phyloP scores from a whole-genome alignment of 108 stramenopile species.

The Skeletonema costatum region DNA sequence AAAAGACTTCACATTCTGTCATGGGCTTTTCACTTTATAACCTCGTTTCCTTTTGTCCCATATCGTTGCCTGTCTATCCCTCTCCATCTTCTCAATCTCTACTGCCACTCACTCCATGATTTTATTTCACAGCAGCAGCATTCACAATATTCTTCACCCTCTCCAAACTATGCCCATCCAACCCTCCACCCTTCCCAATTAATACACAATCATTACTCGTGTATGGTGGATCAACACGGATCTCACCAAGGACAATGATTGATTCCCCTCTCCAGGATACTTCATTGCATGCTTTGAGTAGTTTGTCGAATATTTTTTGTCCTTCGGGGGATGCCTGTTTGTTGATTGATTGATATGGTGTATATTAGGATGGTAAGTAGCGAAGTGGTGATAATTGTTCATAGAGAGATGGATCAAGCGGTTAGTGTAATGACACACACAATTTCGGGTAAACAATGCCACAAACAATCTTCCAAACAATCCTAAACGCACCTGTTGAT shows the following conservation, averaged over 20 bases:
- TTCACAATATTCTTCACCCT: conserved; percentile 84
- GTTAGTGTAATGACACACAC: no score
- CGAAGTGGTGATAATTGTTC: no score
- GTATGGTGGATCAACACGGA: conserved; percentile 86
- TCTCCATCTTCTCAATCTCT: no score
- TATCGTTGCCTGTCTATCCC: no score
- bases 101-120: no score
- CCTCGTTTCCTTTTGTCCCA: no score
- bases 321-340: conserved; percentile 70
- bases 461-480: not conserved
- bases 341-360: not conserved
- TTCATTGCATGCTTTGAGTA: conserved; percentile 83
- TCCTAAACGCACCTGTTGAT: conserved; percentile 67
- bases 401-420: no score
- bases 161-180: conserved; percentile 73
- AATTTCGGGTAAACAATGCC: no score
- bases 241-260: conserved; percentile 64
- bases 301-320: conserved; percentile 79
- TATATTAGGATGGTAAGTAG: not conserved
- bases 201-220: conserved; percentile 64
- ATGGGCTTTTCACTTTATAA: no score
- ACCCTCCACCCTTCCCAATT: conserved; percentile 36
- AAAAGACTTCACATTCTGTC: no score
- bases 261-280: conserved; percentile 71
- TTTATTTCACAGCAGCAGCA: conserved; percentile 15